Evolutionary conservation across 1,284 basidiomycete genomes (phyloP).

Genomic region (Pulveroboletus sp.): DNA sequence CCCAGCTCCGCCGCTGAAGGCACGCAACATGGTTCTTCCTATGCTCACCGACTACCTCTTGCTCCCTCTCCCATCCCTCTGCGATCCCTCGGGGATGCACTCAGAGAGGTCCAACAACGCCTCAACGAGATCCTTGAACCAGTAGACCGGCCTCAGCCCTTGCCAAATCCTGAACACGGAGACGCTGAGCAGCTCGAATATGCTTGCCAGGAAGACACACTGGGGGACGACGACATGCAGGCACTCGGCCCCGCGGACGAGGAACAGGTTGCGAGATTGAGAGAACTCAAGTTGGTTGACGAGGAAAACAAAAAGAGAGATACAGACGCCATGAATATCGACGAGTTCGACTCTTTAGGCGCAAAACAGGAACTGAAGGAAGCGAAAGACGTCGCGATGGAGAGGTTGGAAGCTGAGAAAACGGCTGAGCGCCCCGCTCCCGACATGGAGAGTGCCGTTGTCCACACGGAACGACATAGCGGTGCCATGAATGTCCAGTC

Average conservation of each 20-base stretch:
- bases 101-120: constrained; percentile 81
- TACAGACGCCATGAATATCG: constrained; percentile 46
- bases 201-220: constrained; percentile 48
- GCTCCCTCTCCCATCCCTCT: constrained; percentile 55
- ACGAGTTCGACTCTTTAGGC: constrained; percentile 26
- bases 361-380: constrained; percentile 25
- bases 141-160: constrained; percentile 29
- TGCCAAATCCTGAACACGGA: constrained; percentile 13
- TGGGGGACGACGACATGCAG: constrained; percentile 76
- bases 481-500: constrained; percentile 13
- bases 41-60: constrained; percentile 37
- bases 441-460: constrained; percentile 47
- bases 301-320: constrained; percentile 41
- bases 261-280: constrained; percentile 80
- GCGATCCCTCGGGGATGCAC: constrained; percentile 83
- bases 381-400: constrained; percentile 28
- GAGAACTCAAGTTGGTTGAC: constrained; percentile 76
- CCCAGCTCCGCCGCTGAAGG: constrained; percentile 40
- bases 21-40: constrained; percentile 42
- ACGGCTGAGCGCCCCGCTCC: constrained; percentile 32
- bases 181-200: constrained; percentile 72
- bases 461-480: constrained; percentile 34
- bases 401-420: constrained; percentile 29
- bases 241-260: constrained; percentile 85
- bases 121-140: constrained; percentile 77